A percentile compares a stretch with the other conserved stretches of the same genome.
Evolutionary conservation across 768 basidiomycete species (phyloP).

Genomic region (Mrakia gelida): DNA sequence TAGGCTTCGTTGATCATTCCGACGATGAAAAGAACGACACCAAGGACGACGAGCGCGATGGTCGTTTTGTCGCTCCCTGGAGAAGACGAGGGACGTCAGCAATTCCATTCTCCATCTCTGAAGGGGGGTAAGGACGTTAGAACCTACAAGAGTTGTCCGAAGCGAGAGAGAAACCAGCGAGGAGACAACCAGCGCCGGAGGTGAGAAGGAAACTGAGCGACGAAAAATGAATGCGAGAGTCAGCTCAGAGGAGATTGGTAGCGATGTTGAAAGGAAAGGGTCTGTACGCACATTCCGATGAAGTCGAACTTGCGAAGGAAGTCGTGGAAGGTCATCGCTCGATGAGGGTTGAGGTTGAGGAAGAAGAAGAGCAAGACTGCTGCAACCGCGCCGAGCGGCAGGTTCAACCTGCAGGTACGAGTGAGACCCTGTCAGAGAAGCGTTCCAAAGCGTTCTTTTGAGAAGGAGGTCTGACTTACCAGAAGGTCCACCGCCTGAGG

Average conservation of each 20-base stretch:
- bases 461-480: background rate
- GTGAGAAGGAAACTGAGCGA: constrained; percentile 39
- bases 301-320: constrained; percentile 46
- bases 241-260: background rate
- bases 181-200: constrained; percentile 40
- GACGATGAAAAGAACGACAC: constrained; percentile 34
- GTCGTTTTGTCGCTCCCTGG: constrained; percentile 22
- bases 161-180: constrained; percentile 42
- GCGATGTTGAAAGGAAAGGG: background rate
- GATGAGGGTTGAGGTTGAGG: constrained; percentile 44
- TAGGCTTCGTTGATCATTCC: constrained; percentile 34
- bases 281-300: constrained; percentile 40
- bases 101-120: background rate
- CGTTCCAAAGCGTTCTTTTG: background rate
- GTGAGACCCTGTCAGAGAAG: too few relatives aligned
- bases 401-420: background rate
- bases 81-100: background rate
- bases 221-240: background rate
- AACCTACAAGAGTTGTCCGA: constrained; percentile 31
- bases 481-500: background rate
- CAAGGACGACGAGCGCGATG: constrained; percentile 36
- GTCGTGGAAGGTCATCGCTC: constrained; percentile 34
- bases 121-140: too few relatives aligned
- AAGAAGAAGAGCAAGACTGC: constrained; percentile 42
- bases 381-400: constrained; percentile 44